Conservation (phyloP, 2,329 filamentous ascomycete species). For the Paecilomyces sp. region DNA sequence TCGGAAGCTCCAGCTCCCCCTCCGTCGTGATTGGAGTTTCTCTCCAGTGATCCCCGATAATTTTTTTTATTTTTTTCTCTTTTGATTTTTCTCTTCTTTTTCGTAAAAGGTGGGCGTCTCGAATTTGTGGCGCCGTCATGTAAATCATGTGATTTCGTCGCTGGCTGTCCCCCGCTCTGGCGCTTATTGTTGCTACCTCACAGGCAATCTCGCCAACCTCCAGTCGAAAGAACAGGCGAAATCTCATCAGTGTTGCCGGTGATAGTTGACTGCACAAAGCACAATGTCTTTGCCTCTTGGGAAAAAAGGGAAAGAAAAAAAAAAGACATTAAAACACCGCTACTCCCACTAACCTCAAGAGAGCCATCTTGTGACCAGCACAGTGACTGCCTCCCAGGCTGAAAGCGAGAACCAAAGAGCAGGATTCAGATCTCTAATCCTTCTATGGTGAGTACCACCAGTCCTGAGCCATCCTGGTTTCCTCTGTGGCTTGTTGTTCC, state of each 20-base stretch:
- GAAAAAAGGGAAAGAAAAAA: neutral
- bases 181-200: neutral
- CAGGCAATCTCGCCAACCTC: neutral
- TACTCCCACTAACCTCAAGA: conserved; percentile 1
- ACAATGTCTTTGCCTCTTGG: neutral
- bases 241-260: neutral
- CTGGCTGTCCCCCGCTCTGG: neutral
- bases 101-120: neutral
- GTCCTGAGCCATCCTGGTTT: neutral
- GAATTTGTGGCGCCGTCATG: neutral
- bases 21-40: neutral
- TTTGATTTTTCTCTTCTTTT: neutral
- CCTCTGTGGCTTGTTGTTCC: neutral
- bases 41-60: neutral
- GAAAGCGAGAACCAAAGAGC: neutral
- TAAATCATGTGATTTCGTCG: conserved; percentile 1
- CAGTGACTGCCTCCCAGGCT: conserved; percentile 4
- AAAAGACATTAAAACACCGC: neutral
- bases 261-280: neutral
- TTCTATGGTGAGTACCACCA: neutral
- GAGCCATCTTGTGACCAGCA: conserved; percentile 8
- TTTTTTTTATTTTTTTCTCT: neutral
- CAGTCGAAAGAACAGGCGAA: neutral
- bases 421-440: neutral
- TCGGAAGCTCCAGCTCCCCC: conserved; percentile 1